A percentile compares a stretch with the other conserved stretches of the same genome.
Conservation (phyloP, 2,329 filamentous ascomycete genomes). For the Microcyclosporella mali region DNA sequence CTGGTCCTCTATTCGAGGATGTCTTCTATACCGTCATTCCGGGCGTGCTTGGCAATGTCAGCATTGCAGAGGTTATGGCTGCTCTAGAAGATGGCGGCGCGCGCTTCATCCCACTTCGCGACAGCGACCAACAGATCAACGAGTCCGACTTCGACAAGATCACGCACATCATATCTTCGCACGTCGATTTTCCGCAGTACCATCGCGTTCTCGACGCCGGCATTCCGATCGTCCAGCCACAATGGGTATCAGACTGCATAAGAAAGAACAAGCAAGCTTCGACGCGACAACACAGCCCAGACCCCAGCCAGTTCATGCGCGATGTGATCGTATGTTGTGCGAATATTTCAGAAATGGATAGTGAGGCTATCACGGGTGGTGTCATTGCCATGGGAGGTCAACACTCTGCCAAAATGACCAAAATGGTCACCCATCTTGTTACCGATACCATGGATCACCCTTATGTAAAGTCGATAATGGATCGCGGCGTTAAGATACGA, state of each 20-base stretch:
- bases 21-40: conserved; percentile 41
- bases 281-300: conserved; percentile 79
- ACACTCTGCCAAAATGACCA: conserved; percentile 65
- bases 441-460: conserved; percentile 69
- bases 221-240: conserved; percentile 74
- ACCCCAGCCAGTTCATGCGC: conserved; percentile 83
- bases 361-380: conserved; percentile 85
- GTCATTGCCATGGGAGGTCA: conserved; percentile 84
- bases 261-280: conserved; percentile 64
- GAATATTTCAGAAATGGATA: conserved; percentile 77
- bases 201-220: conserved; percentile 65
- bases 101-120: conserved; percentile 38
- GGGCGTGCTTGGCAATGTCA: conserved; percentile 22
- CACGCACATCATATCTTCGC: conserved; percentile 65
- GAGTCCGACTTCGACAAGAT: conserved; percentile 37
- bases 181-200: conserved; percentile 89
- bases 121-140: conserved; percentile 33
- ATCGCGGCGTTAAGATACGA: conserved; percentile 65
- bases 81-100: conserved; percentile 46
- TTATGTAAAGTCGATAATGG: conserved; percentile 58
- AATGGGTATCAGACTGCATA: conserved; percentile 72
- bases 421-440: conserved; percentile 80
- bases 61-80: conserved; percentile 38
- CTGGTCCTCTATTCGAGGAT: conserved; percentile 33
- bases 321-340: conserved; percentile 76